phyloP scores from a whole-genome alignment of 768 basidiomycete species.

The Artomyces pyxidatus region DNA sequence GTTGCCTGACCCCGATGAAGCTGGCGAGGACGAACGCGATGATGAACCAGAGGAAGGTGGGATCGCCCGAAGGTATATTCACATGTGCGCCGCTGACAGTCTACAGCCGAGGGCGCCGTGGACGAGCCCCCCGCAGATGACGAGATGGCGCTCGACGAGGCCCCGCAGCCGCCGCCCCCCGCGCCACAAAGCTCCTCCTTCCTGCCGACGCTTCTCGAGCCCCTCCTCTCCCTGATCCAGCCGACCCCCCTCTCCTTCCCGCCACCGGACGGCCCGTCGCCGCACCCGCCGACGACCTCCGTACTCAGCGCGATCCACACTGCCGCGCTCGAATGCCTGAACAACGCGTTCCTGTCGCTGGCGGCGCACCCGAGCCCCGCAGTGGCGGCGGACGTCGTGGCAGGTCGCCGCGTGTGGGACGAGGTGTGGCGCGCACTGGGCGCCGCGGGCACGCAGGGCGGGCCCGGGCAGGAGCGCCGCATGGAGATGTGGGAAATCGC shows the following conservation, averaged over 20 bases:
- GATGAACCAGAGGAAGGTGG: slow-evolving; percentile 32
- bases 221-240: slow-evolving; percentile 59
- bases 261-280: slow-evolving; percentile 56
- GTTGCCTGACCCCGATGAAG: slow-evolving; percentile 62
- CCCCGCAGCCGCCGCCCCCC: slow-evolving; percentile 1
- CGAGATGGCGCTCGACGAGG: slow-evolving; percentile 19
- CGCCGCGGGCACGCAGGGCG: slow-evolving; percentile 49
- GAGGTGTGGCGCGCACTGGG: slow-evolving; percentile 56
- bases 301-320: slow-evolving; percentile 78
- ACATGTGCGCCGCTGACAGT: slow-evolving; percentile 30
- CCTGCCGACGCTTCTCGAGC: slow-evolving; percentile 55
- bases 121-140: slow-evolving; percentile 24
- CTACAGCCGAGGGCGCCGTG: slow-evolving; percentile 32
- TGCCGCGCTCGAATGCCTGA: slow-evolving; percentile 81
- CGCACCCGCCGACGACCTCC: slow-evolving; percentile 85
- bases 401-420: slow-evolving; percentile 53
- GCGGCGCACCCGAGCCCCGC: slow-evolving; percentile 37
- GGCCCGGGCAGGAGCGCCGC: slow-evolving; percentile 58
- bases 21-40: slow-evolving; percentile 25
- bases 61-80: slow-evolving; percentile 27
- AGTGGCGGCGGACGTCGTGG: slow-evolving; percentile 36
- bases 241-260: slow-evolving; percentile 81
- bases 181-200: slow-evolving; percentile 31
- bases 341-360: slow-evolving; percentile 79
- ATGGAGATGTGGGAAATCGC: slow-evolving; percentile 73